These are phyloP conservation scores for Nemania bipapillata DNA, from an alignment of 2,329 filamentous ascomycete species.

Conservation along the genomic window DNA sequence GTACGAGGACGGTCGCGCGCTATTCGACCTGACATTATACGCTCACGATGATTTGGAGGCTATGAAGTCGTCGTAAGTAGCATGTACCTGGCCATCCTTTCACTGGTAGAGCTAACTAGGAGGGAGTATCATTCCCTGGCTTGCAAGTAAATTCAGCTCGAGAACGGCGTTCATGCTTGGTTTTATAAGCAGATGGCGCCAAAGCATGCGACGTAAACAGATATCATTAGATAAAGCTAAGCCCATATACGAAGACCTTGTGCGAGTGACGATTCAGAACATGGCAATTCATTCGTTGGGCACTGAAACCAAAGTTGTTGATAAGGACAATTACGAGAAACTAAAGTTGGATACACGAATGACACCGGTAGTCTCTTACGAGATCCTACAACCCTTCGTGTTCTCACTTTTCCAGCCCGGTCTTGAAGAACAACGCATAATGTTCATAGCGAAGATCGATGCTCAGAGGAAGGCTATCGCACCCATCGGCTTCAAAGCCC, in stretches of 20 bases:
- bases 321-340: too few species aligned
- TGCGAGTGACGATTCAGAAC: slow-evolving; percentile 8
- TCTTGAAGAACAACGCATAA: slow-evolving; percentile 34
- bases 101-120: background rate
- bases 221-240: slow-evolving; percentile 19
- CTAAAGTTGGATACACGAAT: too few species aligned
- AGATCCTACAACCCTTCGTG: slow-evolving; percentile 28
- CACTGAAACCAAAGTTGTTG: background rate
- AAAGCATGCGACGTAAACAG: slow-evolving; percentile 28
- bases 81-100: background rate
- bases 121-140: slow-evolving; percentile 27
- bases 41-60: slow-evolving; percentile 17
- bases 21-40: slow-evolving; percentile 34
- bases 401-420: slow-evolving; percentile 36
- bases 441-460: slow-evolving; percentile 41
- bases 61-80: slow-evolving; percentile 38
- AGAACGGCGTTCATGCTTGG: slow-evolving; percentile 37
- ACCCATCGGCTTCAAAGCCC: slow-evolving; percentile 33
- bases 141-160: slow-evolving; percentile 6
- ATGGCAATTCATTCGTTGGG: slow-evolving; percentile 9
- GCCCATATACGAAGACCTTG: slow-evolving; percentile 33
- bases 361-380: background rate
- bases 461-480: slow-evolving; percentile 31
- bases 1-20: slow-evolving; percentile 38
- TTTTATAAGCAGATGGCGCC: slow-evolving; percentile 26